These are phyloP conservation scores for Thelonectria rubi DNA, from an alignment of 2,329 filamentous ascomycete genomes.

Conservation along the genomic window DNA sequence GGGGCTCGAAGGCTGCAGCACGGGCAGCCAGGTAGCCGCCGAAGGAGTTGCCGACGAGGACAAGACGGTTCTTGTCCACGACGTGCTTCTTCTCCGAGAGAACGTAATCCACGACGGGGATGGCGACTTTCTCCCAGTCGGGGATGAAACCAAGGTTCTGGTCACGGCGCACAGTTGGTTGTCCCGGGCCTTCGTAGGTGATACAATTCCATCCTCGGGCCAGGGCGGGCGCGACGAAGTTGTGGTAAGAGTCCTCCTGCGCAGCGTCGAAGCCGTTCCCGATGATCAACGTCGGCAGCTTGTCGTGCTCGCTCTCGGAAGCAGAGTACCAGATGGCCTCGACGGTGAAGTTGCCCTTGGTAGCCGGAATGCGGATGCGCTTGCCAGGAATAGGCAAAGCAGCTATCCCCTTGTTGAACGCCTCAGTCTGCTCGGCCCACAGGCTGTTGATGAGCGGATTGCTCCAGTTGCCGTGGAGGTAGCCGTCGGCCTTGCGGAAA, in stretches of 20 bases:
- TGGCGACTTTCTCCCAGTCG: constrained; percentile 54
- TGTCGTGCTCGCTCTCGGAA: constrained; percentile 23
- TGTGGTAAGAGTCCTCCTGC: constrained; percentile 54
- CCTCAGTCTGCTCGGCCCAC: not conserved
- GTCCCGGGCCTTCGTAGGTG: constrained; percentile 58
- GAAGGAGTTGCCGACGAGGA: constrained; percentile 52
- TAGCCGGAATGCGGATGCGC: not conserved
- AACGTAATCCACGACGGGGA: constrained; percentile 53
- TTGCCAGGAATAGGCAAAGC: not conserved
- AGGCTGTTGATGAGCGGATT: constrained; percentile 4
- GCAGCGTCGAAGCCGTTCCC: constrained; percentile 53
- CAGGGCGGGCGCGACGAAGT: constrained; percentile 46
- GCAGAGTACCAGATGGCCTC: constrained; percentile 45
- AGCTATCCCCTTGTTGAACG: constrained; percentile 7
- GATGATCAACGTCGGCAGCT: constrained; percentile 50
- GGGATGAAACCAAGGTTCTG: constrained; percentile 56
- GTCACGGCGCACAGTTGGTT: constrained; percentile 51
- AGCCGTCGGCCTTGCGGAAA: constrained; percentile 9
- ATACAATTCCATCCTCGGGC: constrained; percentile 54
- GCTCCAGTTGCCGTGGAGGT: constrained; percentile 3
- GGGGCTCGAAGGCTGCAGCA: constrained; percentile 55
- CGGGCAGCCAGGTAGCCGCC: constrained; percentile 52
- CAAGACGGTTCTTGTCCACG: constrained; percentile 45
- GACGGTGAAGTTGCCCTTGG: constrained; percentile 43
- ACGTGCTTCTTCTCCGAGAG: constrained; percentile 42